Conservation (phyloP, 768 basidiomycete species). For the Rhizopogon rudus region DNA sequence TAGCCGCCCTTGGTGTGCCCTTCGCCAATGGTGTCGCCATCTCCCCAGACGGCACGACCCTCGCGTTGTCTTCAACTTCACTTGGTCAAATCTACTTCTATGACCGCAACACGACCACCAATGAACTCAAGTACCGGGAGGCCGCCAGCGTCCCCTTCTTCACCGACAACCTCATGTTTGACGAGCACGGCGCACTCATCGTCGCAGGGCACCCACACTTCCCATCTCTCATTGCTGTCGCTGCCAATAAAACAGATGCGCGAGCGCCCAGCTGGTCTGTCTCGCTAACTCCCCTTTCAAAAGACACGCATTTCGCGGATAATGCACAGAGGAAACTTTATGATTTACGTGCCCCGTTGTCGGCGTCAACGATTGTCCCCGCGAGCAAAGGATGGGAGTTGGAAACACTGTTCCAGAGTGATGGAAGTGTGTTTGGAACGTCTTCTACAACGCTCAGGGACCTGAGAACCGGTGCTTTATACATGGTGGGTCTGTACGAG, state of each 20-base stretch:
- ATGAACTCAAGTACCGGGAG: constrained; percentile 35
- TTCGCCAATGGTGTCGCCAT: constrained; percentile 70
- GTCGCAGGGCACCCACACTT: constrained; percentile 69
- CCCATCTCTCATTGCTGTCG: constrained; percentile 41
- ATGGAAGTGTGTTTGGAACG: constrained; percentile 54
- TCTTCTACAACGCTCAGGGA: constrained; percentile 53
- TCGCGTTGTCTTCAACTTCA: constrained; percentile 57
- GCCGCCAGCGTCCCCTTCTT: constrained; percentile 49
- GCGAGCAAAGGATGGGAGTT: constrained; percentile 35
- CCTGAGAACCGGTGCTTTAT: constrained; percentile 41
- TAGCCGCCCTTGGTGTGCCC: constrained; percentile 45
- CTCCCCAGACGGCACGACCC: constrained; percentile 40
- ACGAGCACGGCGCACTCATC: constrained; percentile 41
- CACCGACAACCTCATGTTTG: constrained; percentile 59
- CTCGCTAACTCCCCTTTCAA: constrained; percentile 29
- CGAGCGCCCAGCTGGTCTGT: constrained; percentile 57
- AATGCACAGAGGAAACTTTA: constrained; percentile 16
- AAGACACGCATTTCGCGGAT: background rate
- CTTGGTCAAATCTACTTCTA: constrained; percentile 46
- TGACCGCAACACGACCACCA: constrained; percentile 39
- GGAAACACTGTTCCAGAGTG: constrained; percentile 69
- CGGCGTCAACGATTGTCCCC: constrained; percentile 38
- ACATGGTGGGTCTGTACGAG: constrained; percentile 55
- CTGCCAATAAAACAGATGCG: constrained; percentile 36
- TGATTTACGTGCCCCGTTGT: constrained; percentile 44